Evolutionary conservation across 1,284 basidiomycete genomes (phyloP).

Genomic region (Ceraceosorus bombacis): DNA sequence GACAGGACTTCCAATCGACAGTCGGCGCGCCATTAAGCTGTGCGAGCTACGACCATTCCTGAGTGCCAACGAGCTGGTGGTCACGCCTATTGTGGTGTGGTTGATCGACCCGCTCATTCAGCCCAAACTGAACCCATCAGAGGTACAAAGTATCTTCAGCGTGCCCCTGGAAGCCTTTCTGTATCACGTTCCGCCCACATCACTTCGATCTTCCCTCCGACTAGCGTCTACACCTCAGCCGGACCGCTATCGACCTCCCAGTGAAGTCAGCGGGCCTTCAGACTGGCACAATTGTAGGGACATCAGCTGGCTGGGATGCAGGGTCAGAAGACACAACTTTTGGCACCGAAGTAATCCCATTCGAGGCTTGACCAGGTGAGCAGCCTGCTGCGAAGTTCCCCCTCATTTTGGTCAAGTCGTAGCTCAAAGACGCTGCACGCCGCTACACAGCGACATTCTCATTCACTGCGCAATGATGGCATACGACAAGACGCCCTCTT

Average conservation of each 20-base stretch:
- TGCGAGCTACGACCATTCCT: constrained; percentile 40
- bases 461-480: constrained; percentile 36
- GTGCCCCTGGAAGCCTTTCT: constrained; percentile 38
- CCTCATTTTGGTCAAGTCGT: neutral
- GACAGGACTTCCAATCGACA: constrained; percentile 37
- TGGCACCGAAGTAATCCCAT: constrained; percentile 43
- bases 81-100: constrained; percentile 40
- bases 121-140: constrained; percentile 28
- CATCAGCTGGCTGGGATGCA: constrained; percentile 33
- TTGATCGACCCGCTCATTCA: constrained; percentile 21
- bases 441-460: constrained; percentile 30
- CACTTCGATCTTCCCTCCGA: constrained; percentile 17
- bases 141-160: constrained; percentile 36
- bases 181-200: constrained; percentile 24
- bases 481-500: constrained; percentile 21
- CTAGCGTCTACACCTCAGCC: constrained; percentile 17
- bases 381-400: neutral
- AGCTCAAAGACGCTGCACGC: neutral
- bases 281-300: constrained; percentile 44
- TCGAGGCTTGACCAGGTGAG: constrained; percentile 31
- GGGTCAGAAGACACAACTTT: constrained; percentile 37
- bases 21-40: constrained; percentile 23
- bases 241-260: constrained; percentile 24
- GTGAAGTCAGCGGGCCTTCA: constrained; percentile 27
- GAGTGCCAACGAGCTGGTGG: constrained; percentile 43